Evolutionary conservation across 2,329 filamentous ascomycete species (phyloP), one percentile per base, ranked within the genome.

Genomic region (Didymella arachidicola): DNA sequence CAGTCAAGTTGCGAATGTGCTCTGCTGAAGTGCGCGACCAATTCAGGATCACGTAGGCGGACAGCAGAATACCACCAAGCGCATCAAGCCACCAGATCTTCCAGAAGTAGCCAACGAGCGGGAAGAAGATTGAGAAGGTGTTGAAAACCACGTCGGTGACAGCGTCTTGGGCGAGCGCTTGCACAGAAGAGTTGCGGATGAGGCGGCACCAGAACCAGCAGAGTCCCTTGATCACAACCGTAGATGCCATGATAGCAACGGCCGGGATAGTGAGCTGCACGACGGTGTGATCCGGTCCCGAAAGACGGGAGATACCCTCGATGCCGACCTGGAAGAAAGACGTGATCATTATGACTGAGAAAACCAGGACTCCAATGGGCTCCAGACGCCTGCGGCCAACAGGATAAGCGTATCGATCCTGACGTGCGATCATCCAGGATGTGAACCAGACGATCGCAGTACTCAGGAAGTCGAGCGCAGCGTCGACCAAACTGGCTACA

Each of bases 201-300:
- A 95, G 77, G 7, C 92, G 89, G 74, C 91, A 96, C 90, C 91
- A 96, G 38, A 96, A 72, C 91, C 91, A 97, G 77, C 90, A 93
- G 10, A 86, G 79, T 19, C 90, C 87, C 75, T 96, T 96, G 76
- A 96, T 88, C 42, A 93, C 76, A 38, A 96, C 90, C 0, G 93
- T 96, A 38, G 84, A 81, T 5, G 88, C 79, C 92, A 97, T 96
- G 74, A 96, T 94, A 47, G 81, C 79, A 57, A 96, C 87, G 5
- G 92, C 90, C 0, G 91, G 85, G 16, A 88, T 70, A 0, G 89
- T 86, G 16, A 97, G 84, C 67, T 90, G 77, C n/a, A 97, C 87
- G 18, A 96, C 80, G 18, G 83, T 81, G 66, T 87, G 90, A 56
- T 92, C 83, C 2, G 81, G 74, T 1, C 82, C 80, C 7, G 82